phyloP scores from a whole-genome alignment of 768 basidiomycete genomes.

The Russula lepida region DNA sequence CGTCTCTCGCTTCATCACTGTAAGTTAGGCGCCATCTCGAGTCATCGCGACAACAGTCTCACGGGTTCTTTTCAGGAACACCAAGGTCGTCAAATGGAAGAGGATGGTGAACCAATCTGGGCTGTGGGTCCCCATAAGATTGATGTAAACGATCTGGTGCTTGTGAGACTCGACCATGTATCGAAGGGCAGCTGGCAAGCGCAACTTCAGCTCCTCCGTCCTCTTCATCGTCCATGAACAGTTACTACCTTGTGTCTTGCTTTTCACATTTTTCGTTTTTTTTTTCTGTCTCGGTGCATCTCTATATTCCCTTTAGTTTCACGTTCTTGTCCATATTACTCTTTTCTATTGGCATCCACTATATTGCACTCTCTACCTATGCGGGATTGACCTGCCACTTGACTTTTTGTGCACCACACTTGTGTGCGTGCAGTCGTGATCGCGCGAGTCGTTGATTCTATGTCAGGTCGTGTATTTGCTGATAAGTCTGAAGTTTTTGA shows the following conservation, averaged over 20 bases:
- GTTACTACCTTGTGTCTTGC: not conserved
- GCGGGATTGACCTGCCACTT: not conserved
- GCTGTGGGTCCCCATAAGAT: slow-evolving; percentile 49
- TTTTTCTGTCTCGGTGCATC: not conserved
- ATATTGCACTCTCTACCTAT: not conserved
- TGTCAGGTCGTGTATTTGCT: not conserved
- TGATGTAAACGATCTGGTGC: slow-evolving; percentile 55
- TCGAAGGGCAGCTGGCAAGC: slow-evolving; percentile 81
- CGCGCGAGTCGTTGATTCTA: not conserved
- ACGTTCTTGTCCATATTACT: not conserved
- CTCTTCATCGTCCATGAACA: slow-evolving; percentile 2
- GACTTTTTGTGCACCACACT: not conserved
- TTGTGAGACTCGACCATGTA: slow-evolving; percentile 76
- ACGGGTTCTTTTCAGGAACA: slow-evolving; percentile 35
- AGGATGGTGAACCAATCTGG: slow-evolving; percentile 55
- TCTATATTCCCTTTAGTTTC: not conserved
- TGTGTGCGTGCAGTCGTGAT: slow-evolving; percentile 7
- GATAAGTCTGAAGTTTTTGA: not conserved
- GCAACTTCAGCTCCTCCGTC: slow-evolving; percentile 45
- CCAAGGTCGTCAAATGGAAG: slow-evolving; percentile 46
- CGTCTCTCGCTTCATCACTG: slow-evolving; percentile 57
- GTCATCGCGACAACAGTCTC: not conserved
- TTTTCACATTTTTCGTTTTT: not conserved
- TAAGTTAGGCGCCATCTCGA: slow-evolving; percentile 29
- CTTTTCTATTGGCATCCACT: not conserved